Percentiles rank a stretch among this genome's conserved stretches.
Evolutionary conservation across 1,284 basidiomycete species (phyloP).

Genomic region (Sanghuangporus baumii): DNA sequence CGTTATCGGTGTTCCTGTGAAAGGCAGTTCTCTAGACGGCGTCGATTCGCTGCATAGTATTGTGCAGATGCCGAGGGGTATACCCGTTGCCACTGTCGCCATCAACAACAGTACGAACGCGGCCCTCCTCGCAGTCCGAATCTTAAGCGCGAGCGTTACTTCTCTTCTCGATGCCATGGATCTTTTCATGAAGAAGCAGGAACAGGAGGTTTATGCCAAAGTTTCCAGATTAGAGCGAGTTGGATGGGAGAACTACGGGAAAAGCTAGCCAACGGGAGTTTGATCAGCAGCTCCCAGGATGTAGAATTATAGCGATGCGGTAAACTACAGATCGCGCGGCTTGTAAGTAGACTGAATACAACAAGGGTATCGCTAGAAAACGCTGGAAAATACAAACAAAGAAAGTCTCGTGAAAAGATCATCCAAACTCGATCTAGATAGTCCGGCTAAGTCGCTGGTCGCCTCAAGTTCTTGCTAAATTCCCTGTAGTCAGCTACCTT

Average conservation of each 20-base stretch:
- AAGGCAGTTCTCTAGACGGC: constrained; percentile 90
- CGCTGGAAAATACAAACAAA: not conserved
- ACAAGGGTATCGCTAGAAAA: not conserved
- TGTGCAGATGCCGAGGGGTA: constrained; percentile 98
- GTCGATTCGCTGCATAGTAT: constrained; percentile 97
- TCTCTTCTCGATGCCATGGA: constrained; percentile 66
- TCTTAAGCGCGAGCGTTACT: constrained; percentile 75
- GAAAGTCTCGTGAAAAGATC: not conserved
- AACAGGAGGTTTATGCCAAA: constrained; percentile 83
- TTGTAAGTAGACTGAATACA: not conserved
- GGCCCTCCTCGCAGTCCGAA: constrained; percentile 86
- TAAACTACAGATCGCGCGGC: not conserved
- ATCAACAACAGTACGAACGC: constrained; percentile 97
- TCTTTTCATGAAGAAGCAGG: constrained; percentile 68
- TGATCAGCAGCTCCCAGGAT: not conserved
- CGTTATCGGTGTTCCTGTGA: constrained; percentile 96
- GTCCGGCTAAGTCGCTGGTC: not conserved
- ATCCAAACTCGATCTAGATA: not conserved
- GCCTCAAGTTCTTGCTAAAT: constrained; percentile 4
- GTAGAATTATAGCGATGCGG: not conserved
- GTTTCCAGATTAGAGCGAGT: constrained; percentile 71
- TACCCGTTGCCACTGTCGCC: constrained; percentile 95
- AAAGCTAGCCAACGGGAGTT: constrained; percentile 1
- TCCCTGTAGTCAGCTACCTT: constrained; percentile 12
- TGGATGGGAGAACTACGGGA: constrained; percentile 82